Percentiles rank a stretch among this genome's conserved stretches.
phyloP scores from a whole-genome alignment of 2,329 filamentous ascomycete genomes.

The Arthroderma sp. region DNA sequence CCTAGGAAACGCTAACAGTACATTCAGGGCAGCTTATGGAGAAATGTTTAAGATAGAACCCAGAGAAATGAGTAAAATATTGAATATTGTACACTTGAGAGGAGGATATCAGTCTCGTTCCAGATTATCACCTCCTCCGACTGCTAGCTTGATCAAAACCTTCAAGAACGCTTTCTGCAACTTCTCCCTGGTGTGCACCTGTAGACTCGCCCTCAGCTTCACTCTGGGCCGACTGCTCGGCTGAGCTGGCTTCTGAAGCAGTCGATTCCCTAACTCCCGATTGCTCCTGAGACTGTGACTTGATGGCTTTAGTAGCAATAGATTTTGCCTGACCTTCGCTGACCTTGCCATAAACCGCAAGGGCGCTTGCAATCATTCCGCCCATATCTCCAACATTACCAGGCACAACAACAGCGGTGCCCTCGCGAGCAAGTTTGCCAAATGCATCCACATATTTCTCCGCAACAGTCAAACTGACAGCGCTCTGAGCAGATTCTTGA shows the following conservation, averaged over 20 bases:
- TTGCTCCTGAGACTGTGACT: conserved; percentile 16
- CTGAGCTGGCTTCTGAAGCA: conserved; percentile 3
- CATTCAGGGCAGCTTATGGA: no score
- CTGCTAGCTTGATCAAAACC: conserved; percentile 34
- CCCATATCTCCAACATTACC: conserved; percentile 95
- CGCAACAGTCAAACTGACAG: conserved; percentile 75
- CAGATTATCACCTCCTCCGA: conserved; percentile 16
- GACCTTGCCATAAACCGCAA: conserved; percentile 92
- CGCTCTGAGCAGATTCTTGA: conserved; percentile 61
- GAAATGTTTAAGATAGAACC: no score
- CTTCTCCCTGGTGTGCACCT: conserved; percentile 20
- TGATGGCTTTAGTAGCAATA: conserved; percentile 34
- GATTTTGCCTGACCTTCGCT: conserved; percentile 62
- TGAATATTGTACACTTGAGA: no score
- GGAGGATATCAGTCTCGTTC: no score
- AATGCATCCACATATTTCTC: conserved; percentile 99
- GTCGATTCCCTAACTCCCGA: conserved; percentile 4
- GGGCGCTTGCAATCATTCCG: conserved; percentile 89
- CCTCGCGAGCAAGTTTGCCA: conserved; percentile 80
- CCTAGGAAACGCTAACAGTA: no score
- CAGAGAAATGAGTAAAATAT: no score
- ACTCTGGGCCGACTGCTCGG: conserved; percentile 8
- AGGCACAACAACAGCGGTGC: conserved; percentile 87
- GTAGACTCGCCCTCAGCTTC: conserved; percentile 8
- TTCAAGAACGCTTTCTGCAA: conserved; percentile 37